These are phyloP conservation scores for Zygoascus hellenicus DNA, from an alignment of 1,139 yeast species.

Conservation along the genomic window DNA sequence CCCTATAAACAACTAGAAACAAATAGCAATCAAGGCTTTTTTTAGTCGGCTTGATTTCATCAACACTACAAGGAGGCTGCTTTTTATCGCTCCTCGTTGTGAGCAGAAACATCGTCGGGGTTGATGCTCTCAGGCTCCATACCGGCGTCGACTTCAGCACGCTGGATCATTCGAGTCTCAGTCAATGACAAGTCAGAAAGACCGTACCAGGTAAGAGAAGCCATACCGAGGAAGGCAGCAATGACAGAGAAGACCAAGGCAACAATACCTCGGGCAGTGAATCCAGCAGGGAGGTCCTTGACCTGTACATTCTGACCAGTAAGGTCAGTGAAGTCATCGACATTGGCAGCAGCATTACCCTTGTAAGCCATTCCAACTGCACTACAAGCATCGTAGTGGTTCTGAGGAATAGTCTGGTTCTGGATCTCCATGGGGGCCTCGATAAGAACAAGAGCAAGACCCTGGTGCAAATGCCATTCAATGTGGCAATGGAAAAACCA, in stretches of 20 bases:
- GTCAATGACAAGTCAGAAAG: constrained; percentile 47
- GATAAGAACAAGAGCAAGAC: constrained; percentile 64
- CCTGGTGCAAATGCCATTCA: constrained; percentile 92
- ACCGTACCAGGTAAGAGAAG: constrained; percentile 74
- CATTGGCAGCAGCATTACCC: constrained; percentile 88
- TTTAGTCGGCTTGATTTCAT: too few relatives aligned
- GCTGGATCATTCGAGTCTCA: constrained; percentile 22
- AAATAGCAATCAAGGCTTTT: background rate
- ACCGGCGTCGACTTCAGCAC: constrained; percentile 21
- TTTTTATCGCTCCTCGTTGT: background rate
- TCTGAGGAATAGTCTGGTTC: constrained; percentile 43
- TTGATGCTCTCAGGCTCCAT: constrained; percentile 20
- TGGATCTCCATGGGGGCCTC: constrained; percentile 69
- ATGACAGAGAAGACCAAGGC: constrained; percentile 78
- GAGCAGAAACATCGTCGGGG: constrained; percentile 19
- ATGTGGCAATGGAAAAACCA: constrained; percentile 95
- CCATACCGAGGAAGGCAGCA: constrained; percentile 74
- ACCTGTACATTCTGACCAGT: constrained; percentile 66
- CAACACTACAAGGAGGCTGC: too few relatives aligned
- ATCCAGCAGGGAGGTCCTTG: constrained; percentile 67
- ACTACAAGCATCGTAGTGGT: constrained; percentile 57
- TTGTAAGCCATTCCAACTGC: constrained; percentile 43
- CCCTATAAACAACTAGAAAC: background rate
- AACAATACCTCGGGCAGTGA: constrained; percentile 84
- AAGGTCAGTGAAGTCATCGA: constrained; percentile 55